Evolutionary conservation across 805 yeast species (phyloP).

Genomic region (Saturnispora sekii): DNA sequence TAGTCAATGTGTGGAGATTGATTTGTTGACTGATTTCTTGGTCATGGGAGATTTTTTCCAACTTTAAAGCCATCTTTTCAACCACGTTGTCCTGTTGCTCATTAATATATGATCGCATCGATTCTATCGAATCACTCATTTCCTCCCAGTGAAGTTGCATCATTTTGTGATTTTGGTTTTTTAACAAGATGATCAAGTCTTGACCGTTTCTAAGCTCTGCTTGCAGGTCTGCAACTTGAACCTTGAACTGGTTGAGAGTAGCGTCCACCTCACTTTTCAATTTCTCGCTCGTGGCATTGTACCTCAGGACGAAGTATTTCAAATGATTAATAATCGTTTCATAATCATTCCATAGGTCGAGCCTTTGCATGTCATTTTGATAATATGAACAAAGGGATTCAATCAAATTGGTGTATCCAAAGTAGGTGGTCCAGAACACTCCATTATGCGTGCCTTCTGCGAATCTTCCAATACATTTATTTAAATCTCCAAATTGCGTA

Average conservation of each 20-base stretch:
- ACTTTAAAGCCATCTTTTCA: too few species aligned
- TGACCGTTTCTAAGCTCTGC: neutral
- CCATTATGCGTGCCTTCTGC: conserved; percentile 2
- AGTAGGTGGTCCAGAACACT: conserved; percentile 17
- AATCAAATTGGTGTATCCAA: conserved; percentile 14
- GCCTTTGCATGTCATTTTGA: conserved; percentile 1
- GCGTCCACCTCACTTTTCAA: too few species aligned
- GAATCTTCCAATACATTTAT: conserved; percentile 10
- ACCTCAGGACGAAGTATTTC: neutral
- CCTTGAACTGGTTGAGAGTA: too few species aligned
- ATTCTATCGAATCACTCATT: too few species aligned
- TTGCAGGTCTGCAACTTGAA: neutral
- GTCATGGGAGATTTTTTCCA: too few species aligned
- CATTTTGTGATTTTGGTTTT: too few species aligned
- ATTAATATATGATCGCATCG: too few species aligned
- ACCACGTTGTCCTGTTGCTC: too few species aligned
- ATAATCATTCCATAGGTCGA: conserved; percentile 5
- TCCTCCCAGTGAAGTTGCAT: too few species aligned
- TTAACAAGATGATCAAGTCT: too few species aligned
- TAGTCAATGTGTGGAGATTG: too few species aligned
- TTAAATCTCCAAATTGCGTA: neutral
- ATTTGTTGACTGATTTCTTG: too few species aligned
- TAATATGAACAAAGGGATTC: conserved; percentile 10
- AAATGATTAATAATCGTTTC: neutral
- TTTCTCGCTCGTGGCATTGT: neutral